These are phyloP conservation scores for Tripterygium wilfordii DNA, from an alignment of 177 flowering plant species.

Conservation along the genomic window DNA sequence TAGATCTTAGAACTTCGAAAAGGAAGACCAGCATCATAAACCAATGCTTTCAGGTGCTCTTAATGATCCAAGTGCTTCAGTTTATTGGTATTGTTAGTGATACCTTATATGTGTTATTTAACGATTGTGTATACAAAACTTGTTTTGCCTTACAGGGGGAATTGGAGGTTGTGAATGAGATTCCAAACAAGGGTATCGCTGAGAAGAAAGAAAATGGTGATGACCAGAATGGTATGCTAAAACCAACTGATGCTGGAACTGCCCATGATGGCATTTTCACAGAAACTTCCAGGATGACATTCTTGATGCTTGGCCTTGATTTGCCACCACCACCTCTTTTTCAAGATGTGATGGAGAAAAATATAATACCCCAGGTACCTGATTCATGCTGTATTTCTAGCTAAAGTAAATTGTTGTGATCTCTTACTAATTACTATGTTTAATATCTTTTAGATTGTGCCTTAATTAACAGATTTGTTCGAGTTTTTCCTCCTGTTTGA, in stretches of 20 bases:
- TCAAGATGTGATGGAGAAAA: conserved; percentile 95
- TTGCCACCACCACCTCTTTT: conserved; percentile 99
- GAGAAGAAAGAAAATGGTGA: conserved; percentile 59
- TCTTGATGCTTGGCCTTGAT: conserved; percentile 96
- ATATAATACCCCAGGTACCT: conserved; percentile 96
- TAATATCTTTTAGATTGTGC: no score
- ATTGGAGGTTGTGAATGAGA: conserved; percentile 86
- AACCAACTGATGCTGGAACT: conserved; percentile 31
- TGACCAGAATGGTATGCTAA: conserved; percentile 29
- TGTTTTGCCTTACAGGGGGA: conserved; percentile 57
- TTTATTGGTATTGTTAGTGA: no score
- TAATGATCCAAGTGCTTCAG: no score
- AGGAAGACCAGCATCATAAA: conserved; percentile 63
- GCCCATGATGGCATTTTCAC: conserved; percentile 22
- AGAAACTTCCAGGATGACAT: conserved; percentile 80
- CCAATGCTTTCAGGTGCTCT: conserved; percentile 87
- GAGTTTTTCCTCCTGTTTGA: no score
- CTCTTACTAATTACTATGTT: no score
- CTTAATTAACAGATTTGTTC: no score
- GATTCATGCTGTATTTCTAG: not conserved
- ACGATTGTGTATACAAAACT: conserved; percentile 5
- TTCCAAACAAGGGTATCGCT: conserved; percentile 32
- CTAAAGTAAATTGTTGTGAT: no score
- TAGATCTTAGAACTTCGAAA: conserved; percentile 65
- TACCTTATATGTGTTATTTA: no score